Evolutionary conservation across 1,139 yeast genomes (phyloP), one percentile per base, ranked within the genome.

Genomic region (Wickerhamomyces sp.): DNA sequence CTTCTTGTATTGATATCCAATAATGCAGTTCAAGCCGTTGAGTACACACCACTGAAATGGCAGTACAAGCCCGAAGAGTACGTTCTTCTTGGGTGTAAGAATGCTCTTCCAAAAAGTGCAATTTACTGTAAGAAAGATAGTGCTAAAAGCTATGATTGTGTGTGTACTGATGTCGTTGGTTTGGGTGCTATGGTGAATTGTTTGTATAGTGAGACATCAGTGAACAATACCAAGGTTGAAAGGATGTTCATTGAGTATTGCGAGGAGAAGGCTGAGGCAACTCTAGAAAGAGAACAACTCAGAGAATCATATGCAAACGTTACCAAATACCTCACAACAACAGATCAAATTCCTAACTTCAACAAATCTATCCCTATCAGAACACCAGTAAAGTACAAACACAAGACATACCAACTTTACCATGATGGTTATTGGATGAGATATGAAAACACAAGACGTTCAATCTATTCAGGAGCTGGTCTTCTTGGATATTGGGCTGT

Each of bases 381-480:
- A 36, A 46, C 40, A 20, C 65, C 65, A 3, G 42, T 61, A 18
- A 37, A 40, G 16, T 39, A 40, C 26, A 40, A 41, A 29, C 39
- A 39, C 16, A 47, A 52, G 31, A 21, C 47, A 5, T 68, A 58
- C 47, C 37, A 40, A 2, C 59, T 58, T 22, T 69, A 62, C 21
- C 62, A 58, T 43, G 47, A 51, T 31, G 61, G 72, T 8, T 53
- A 38, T 28, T 32, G 38, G 26, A 30, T 30, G 19, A 44, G 64
- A 38, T 58, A 55, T 26, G 62, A 61, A 16, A 71, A 57, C 46
- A 48, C 59, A 30, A 63, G 61, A 36, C 47, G 54, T 27, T 62
- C 77, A 2, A 58, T 67, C 31, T 67, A 56, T 38, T 64, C 66
- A 37, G 78, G 79, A 5, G 49, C 63, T 15, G 75, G 65, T 3